Percentiles rank a stretch among this genome's conserved stretches.
These are phyloP conservation scores for Artomyces pyxidatus DNA, from an alignment of 768 basidiomycete genomes.

Conservation along the genomic window DNA sequence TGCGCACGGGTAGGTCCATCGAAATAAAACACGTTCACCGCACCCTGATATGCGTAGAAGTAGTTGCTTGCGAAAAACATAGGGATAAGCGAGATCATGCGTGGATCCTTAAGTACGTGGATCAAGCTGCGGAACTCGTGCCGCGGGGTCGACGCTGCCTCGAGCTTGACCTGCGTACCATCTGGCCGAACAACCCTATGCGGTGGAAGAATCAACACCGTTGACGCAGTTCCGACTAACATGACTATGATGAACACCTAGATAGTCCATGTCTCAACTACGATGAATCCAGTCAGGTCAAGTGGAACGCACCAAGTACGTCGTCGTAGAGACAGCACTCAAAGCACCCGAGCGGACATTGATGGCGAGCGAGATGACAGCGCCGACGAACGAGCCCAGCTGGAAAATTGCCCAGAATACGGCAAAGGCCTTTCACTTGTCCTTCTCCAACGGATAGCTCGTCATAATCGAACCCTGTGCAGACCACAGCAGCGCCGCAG, in stretches of 20 bases:
- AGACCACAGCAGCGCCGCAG: slow-evolving; percentile 46
- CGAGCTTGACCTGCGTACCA: slow-evolving; percentile 32
- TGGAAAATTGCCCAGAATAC: slow-evolving; percentile 48
- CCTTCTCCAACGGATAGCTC: slow-evolving; percentile 47
- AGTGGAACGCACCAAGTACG: slow-evolving; percentile 31
- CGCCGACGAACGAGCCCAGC: slow-evolving; percentile 35
- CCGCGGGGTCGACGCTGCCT: slow-evolving; percentile 23
- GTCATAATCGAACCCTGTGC: slow-evolving; percentile 48
- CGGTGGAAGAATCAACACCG: slow-evolving; percentile 30
- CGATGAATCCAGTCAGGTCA: too few species aligned
- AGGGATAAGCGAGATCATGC: slow-evolving; percentile 31
- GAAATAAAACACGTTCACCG: slow-evolving; percentile 31
- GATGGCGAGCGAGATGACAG: slow-evolving; percentile 36
- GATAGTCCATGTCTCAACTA: too few species aligned
- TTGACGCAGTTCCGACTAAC: slow-evolving; percentile 30
- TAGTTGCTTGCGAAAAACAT: slow-evolving; percentile 40
- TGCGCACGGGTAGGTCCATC: slow-evolving; percentile 33
- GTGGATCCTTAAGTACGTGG: slow-evolving; percentile 32
- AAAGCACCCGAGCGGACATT: slow-evolving; percentile 27
- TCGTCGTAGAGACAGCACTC: slow-evolving; percentile 30
- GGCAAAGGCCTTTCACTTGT: slow-evolving; percentile 44
- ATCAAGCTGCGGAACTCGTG: slow-evolving; percentile 23
- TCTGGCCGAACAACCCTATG: slow-evolving; percentile 30
- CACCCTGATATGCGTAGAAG: slow-evolving; percentile 39
- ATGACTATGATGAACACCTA: slow-evolving; percentile 39